These are phyloP conservation scores for Calonectria naviculata DNA, from an alignment of 2,329 filamentous ascomycete genomes.

Conservation along the genomic window DNA sequence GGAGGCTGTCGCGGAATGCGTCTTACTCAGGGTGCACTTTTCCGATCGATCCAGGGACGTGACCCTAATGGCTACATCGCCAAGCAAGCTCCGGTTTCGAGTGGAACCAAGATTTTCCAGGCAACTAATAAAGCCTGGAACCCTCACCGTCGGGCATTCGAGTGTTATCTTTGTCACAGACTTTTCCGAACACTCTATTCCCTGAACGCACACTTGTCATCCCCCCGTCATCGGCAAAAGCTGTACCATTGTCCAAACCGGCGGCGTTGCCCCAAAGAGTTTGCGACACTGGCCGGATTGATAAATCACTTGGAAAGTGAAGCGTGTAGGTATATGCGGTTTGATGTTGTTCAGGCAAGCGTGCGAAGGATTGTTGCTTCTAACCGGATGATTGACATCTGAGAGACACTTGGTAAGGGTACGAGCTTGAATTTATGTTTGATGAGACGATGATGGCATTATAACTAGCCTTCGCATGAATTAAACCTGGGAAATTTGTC, in stretches of 20 bases:
- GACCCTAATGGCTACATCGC: slow-evolving; percentile 63
- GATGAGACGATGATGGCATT: neutral
- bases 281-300: slow-evolving; percentile 51
- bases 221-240: slow-evolving; percentile 51
- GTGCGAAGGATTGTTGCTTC: slow-evolving; percentile 30
- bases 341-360: slow-evolving; percentile 49
- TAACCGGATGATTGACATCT: slow-evolving; percentile 21
- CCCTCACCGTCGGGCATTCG: slow-evolving; percentile 33
- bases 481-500: neutral
- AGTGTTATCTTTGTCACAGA: slow-evolving; percentile 57
- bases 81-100: slow-evolving; percentile 61
- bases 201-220: slow-evolving; percentile 66
- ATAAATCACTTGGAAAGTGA: slow-evolving; percentile 59
- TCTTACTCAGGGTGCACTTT: slow-evolving; percentile 61
- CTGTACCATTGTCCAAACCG: slow-evolving; percentile 55
- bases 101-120: slow-evolving; percentile 45
- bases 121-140: slow-evolving; percentile 59
- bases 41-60: slow-evolving; percentile 53
- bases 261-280: slow-evolving; percentile 46
- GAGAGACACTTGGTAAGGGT: neutral
- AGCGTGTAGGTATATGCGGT: slow-evolving; percentile 51
- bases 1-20: slow-evolving; percentile 61
- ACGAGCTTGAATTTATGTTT: no score
- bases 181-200: slow-evolving; percentile 47
- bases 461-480: neutral